Evolutionary conservation across 306 rosid species (phyloP).

Genomic region (Lablab purpureus): DNA sequence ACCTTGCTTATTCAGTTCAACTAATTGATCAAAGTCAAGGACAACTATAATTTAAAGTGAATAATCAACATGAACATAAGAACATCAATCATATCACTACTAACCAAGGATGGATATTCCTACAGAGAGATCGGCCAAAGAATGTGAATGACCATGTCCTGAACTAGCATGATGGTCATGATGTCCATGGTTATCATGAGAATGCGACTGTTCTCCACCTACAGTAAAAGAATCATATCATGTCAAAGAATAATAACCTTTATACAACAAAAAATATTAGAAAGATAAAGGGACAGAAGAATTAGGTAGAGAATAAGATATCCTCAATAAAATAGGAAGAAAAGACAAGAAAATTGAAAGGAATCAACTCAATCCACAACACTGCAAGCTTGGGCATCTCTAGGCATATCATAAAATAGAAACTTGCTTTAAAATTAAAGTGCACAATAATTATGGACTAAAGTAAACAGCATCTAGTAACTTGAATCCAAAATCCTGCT

Average conservation of each 20-base stretch:
- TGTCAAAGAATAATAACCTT: neutral
- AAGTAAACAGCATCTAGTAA: conserved; percentile 8
- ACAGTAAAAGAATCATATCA: conserved; percentile 45
- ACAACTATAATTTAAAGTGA: conserved; percentile 31
- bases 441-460: neutral
- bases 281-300: neutral
- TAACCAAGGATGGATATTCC: conserved; percentile 88
- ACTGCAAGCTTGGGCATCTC: conserved; percentile 12
- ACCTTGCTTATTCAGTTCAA: conserved; percentile 25
- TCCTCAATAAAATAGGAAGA: neutral
- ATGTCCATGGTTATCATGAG: conserved; percentile 61
- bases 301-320: conserved; percentile 27
- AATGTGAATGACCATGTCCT: conserved; percentile 78
- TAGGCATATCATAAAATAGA: neutral
- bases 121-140: conserved; percentile 84
- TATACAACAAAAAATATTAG: neutral
- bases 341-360: neutral
- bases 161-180: conserved; percentile 60
- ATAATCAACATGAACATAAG: conserved; percentile 27
- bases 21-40: conserved; percentile 25
- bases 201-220: conserved; percentile 81
- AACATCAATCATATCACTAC: conserved; percentile 47
- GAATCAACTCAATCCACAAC: conserved; percentile 20
- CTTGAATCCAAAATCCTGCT: neutral
- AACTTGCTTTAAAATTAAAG: conserved; percentile 28